Conservation (phyloP, 2,329 filamentous ascomycete species). For the Leptographium radiaticola region DNA sequence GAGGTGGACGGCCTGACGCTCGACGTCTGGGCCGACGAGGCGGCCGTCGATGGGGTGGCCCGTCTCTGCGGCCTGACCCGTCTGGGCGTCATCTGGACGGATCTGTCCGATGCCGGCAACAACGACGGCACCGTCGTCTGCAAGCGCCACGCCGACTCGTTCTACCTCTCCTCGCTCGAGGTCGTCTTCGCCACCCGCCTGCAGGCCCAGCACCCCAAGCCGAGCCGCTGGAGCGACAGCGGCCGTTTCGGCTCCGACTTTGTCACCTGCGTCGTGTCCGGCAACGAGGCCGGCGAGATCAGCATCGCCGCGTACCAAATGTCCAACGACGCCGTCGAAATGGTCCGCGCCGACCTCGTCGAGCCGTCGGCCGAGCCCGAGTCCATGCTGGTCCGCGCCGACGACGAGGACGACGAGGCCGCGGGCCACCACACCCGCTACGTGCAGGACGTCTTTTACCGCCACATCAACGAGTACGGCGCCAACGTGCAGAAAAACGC, state of each 20-base stretch:
- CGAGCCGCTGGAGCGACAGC: slow-evolving; percentile 94
- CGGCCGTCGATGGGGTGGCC: slow-evolving; percentile 69
- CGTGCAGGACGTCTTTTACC: slow-evolving; percentile 95
- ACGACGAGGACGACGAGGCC: slow-evolving; percentile 68
- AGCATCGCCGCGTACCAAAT: slow-evolving; percentile 86
- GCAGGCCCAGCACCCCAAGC: slow-evolving; percentile 77
- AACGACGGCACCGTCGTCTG: slow-evolving; percentile 81
- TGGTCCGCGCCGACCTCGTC: slow-evolving; percentile 89
- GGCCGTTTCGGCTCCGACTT: slow-evolving; percentile 92
- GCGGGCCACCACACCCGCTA: slow-evolving; percentile 63
- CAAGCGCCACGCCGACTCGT: slow-evolving; percentile 91
- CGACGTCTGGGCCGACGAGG: slow-evolving; percentile 73
- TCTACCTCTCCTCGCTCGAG: slow-evolving; percentile 85
- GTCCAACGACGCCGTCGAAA: slow-evolving; percentile 90
- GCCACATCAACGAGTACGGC: slow-evolving; percentile 90
- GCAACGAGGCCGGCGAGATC: slow-evolving; percentile 80
- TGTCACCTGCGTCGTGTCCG: slow-evolving; percentile 91
- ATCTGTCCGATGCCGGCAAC: slow-evolving; percentile 68
- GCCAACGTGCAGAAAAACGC: slow-evolving; percentile 95
- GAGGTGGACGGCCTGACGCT: slow-evolving; percentile 82
- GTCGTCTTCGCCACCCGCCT: slow-evolving; percentile 78
- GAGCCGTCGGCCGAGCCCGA: slow-evolving; percentile 88
- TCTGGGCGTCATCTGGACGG: slow-evolving; percentile 89
- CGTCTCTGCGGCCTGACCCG: slow-evolving; percentile 73
- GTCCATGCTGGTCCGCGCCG: slow-evolving; percentile 87